A percentile compares a stretch with the other conserved stretches of the same genome.
Conservation (phyloP, 164 flowering plant genomes). For the Echeveria elegans region DNA sequence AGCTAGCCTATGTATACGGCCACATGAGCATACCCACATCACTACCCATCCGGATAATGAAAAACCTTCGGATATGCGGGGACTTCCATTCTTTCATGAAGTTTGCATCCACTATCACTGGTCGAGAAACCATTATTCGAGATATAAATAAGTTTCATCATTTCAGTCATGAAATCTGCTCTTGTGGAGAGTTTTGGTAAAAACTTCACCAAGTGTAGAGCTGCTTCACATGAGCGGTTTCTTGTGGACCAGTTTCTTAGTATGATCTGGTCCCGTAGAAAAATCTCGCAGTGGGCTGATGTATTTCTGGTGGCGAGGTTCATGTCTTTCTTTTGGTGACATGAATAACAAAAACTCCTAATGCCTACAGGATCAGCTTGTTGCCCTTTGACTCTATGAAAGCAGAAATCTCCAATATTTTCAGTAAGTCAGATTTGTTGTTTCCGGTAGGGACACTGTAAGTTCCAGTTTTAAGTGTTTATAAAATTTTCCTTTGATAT, state of each 20-base stretch:
- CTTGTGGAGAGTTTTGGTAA: constrained; percentile 78
- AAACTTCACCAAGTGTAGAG: neutral
- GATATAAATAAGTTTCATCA: constrained; percentile 74
- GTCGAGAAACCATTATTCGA: constrained; percentile 51
- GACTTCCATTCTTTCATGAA: constrained; percentile 76
- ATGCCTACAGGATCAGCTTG: too few relatives aligned
- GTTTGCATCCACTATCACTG: constrained; percentile 39
- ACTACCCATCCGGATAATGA: constrained; percentile 63
- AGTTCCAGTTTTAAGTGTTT: neutral
- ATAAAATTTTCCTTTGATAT: neutral
- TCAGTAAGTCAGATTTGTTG: neutral
- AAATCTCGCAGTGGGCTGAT: too few relatives aligned
- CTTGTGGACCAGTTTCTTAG: neutral
- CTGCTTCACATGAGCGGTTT: neutral
- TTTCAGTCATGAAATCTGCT: constrained; percentile 55
- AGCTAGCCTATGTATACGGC: constrained; percentile 66
- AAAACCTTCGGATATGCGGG: constrained; percentile 73
- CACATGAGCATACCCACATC: constrained; percentile 42
- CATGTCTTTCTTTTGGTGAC: too few relatives aligned
- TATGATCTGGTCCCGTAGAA: neutral
- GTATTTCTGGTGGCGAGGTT: too few relatives aligned
- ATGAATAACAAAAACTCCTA: too few relatives aligned
- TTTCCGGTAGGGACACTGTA: neutral
- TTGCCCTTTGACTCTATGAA: too few relatives aligned
- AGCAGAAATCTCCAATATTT: neutral